Evolutionary conservation across 805 yeast genomes (phyloP).

Genomic region (Cyberlindnera suaveolens): DNA sequence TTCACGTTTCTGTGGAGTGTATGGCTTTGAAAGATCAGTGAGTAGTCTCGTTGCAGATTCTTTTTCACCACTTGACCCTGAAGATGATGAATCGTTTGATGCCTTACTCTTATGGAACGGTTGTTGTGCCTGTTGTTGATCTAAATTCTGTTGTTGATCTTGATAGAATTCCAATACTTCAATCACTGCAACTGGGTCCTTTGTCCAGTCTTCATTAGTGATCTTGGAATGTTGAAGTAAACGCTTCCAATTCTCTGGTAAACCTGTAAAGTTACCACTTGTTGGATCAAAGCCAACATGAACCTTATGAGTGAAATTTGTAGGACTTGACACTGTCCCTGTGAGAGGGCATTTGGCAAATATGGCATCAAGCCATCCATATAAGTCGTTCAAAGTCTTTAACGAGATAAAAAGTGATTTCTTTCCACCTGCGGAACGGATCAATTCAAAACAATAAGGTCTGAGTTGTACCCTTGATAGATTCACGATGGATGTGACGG

Average conservation of each 20-base stretch:
- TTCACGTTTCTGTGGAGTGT: constrained; percentile 38
- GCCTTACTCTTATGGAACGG: constrained; percentile 15
- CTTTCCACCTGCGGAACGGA: constrained; percentile 30
- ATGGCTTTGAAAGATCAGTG: constrained; percentile 39
- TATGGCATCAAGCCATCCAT: constrained; percentile 88
- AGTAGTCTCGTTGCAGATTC: constrained; percentile 23
- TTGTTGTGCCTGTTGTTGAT: constrained; percentile 2
- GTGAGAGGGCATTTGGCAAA: constrained; percentile 64
- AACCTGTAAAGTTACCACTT: constrained; percentile 81
- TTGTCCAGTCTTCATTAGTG: constrained; percentile 85
- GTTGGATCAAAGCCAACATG: constrained; percentile 85
- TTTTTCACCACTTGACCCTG: constrained; percentile 13
- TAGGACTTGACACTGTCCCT: constrained; percentile 78
- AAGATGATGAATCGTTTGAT: constrained; percentile 19
- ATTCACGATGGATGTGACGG: constrained; percentile 52
- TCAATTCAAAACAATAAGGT: constrained; percentile 77
- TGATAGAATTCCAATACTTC: constrained; percentile 81
- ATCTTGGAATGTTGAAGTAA: constrained; percentile 81
- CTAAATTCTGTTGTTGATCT: constrained; percentile 26
- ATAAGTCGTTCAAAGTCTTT: constrained; percentile 71
- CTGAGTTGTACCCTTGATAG: constrained; percentile 65
- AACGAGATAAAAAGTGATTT: constrained; percentile 70
- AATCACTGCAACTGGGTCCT: constrained; percentile 92
- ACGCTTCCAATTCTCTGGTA: constrained; percentile 92
- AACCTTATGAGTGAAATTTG: constrained; percentile 90